These are phyloP conservation scores for Populus ilicifolia DNA, from an alignment of 345 rosid species.

Conservation along the genomic window DNA sequence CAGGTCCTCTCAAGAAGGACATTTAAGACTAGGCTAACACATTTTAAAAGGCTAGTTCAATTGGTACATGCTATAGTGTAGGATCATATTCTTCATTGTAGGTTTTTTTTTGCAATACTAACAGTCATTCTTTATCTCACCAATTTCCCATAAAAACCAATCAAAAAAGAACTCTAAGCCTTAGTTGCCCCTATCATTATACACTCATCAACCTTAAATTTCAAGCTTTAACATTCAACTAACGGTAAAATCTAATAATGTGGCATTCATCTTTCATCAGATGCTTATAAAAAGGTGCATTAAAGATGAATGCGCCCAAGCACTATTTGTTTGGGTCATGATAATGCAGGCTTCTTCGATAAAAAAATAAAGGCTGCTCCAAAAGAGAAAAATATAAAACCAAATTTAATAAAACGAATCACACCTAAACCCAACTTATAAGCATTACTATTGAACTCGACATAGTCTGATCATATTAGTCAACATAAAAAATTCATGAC, in stretches of 20 bases:
- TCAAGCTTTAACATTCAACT: constrained; percentile 21
- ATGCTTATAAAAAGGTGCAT: constrained; percentile 53
- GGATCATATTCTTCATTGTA: constrained; percentile 54
- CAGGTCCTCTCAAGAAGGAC: neutral
- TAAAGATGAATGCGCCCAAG: too few species aligned
- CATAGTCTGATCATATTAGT: too few species aligned
- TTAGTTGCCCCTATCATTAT: constrained; percentile 64
- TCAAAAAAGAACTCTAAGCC: constrained; percentile 24
- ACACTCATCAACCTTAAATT: constrained; percentile 54
- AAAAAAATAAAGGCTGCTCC: too few species aligned
- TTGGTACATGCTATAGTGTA: constrained; percentile 44
- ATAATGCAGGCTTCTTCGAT: too few species aligned
- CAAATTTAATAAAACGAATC: too few species aligned
- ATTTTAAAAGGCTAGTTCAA: neutral
- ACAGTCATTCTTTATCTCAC: constrained; percentile 54
- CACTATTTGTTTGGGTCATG: too few species aligned
- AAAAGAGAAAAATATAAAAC: too few species aligned
- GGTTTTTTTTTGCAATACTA: too few species aligned
- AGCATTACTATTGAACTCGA: too few species aligned
- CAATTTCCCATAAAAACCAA: constrained; percentile 30
- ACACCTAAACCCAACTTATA: too few species aligned
- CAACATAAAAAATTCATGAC: too few species aligned
- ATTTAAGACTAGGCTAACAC: neutral
- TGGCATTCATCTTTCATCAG: constrained; percentile 63
- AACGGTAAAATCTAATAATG: constrained; percentile 7